phyloP scores from a whole-genome alignment of 2,329 filamentous ascomycete species.

The Sclerotinia glacialis region DNA sequence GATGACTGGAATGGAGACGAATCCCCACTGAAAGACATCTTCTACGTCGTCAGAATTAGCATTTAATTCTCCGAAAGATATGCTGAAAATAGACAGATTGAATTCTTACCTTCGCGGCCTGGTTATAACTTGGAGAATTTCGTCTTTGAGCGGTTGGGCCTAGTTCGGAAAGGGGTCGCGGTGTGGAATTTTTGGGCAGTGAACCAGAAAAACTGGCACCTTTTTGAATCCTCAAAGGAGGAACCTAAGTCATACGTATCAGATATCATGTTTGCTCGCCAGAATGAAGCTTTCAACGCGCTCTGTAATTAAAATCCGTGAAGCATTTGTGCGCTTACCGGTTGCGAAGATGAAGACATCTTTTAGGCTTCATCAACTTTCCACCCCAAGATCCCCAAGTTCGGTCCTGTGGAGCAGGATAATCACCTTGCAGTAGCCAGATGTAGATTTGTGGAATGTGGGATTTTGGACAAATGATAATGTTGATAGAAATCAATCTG shows the following conservation, averaged over 20 bases:
- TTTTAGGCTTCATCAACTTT: constrained; percentile 20
- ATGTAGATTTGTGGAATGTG: constrained; percentile 24
- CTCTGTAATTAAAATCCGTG: background rate
- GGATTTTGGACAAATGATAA: constrained; percentile 19
- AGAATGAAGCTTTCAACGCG: background rate
- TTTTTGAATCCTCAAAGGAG: constrained; percentile 78
- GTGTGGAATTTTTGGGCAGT: constrained; percentile 61
- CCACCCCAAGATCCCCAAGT: background rate
- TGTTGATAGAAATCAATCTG: constrained; percentile 1
- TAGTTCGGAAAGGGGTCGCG: constrained; percentile 83
- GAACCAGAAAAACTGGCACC: constrained; percentile 53
- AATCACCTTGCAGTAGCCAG: constrained; percentile 22
- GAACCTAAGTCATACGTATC: constrained; percentile 51
- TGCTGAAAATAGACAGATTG: constrained; percentile 24
- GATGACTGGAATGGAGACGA: constrained; percentile 85
- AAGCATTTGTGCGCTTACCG: constrained; percentile 27
- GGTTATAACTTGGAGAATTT: constrained; percentile 90
- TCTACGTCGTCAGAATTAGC: constrained; percentile 46
- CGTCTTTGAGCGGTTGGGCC: constrained; percentile 79
- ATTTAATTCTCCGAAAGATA: constrained; percentile 33
- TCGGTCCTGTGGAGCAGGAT: constrained; percentile 10
- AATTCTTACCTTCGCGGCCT: constrained; percentile 62
- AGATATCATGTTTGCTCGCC: constrained; percentile 1
- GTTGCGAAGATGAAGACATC: constrained; percentile 35
- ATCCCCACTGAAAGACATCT: constrained; percentile 67